Evolutionary conservation across 495 filamentous ascomycete genomes (phyloP).

Genomic region (Daldinia caldariorum): DNA sequence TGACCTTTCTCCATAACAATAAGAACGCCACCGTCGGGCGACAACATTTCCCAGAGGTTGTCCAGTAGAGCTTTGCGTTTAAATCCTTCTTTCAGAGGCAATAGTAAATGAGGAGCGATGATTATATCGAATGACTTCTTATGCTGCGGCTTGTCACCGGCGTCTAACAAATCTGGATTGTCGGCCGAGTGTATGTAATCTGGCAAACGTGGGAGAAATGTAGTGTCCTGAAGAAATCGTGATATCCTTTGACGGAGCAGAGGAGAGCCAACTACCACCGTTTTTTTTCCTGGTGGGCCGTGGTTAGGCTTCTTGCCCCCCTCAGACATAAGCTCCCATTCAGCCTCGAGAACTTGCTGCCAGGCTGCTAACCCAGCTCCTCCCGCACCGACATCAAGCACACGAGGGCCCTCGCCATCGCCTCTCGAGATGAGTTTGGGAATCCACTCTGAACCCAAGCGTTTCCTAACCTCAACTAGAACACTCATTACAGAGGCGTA

Average conservation of each 20-base stretch:
- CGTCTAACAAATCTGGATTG: slow-evolving; percentile 54
- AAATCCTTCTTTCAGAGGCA: slow-evolving; percentile 74
- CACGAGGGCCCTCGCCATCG: slow-evolving; percentile 71
- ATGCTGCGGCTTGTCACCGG: slow-evolving; percentile 53
- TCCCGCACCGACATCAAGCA: slow-evolving; percentile 86
- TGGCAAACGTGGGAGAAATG: slow-evolving; percentile 91
- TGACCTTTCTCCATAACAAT: slow-evolving; percentile 92
- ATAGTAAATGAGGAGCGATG: slow-evolving; percentile 84
- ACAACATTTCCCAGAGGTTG: slow-evolving; percentile 88
- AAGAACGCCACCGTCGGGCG: slow-evolving; percentile 84
- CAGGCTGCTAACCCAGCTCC: slow-evolving; percentile 88
- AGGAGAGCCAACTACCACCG: slow-evolving; percentile 60
- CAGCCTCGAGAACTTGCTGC: slow-evolving; percentile 81
- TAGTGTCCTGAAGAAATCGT: slow-evolving; percentile 83
- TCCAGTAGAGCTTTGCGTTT: slow-evolving; percentile 78
- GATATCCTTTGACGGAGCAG: slow-evolving; percentile 78
- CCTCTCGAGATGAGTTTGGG: slow-evolving; percentile 70
- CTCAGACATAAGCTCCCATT: slow-evolving; percentile 74
- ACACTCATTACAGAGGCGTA: slow-evolving; percentile 79
- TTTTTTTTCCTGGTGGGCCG: slow-evolving; percentile 59
- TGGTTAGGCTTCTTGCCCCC: slow-evolving; percentile 50
- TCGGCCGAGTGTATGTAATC: slow-evolving; percentile 76
- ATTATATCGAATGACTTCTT: slow-evolving; percentile 90
- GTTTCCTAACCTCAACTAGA: slow-evolving; percentile 84
- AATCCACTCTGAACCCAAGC: slow-evolving; percentile 84